Percentiles rank a stretch among this genome's conserved stretches.
Conservation (phyloP, 495 filamentous ascomycete genomes). For the Lasiosphaeris hirsuta region DNA sequence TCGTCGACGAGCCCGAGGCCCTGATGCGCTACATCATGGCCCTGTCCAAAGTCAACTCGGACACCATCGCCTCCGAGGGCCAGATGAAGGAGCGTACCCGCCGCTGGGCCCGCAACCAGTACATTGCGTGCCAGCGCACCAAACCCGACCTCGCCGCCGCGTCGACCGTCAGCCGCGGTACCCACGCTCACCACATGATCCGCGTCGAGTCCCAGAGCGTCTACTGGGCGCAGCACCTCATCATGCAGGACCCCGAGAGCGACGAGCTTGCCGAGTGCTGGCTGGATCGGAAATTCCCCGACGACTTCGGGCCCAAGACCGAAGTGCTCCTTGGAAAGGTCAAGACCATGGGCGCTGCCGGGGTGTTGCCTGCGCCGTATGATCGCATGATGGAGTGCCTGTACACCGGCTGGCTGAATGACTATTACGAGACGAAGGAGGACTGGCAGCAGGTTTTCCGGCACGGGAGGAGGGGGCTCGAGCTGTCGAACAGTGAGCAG, state of each 20-base stretch:
- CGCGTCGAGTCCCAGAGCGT: slow-evolving; percentile 25
- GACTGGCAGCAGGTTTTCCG: slow-evolving; percentile 23
- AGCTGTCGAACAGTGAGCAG: slow-evolving; percentile 24
- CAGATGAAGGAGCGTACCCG: slow-evolving; percentile 19
- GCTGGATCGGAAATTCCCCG: slow-evolving; percentile 15
- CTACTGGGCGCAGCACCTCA: slow-evolving; percentile 30
- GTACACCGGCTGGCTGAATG: slow-evolving; percentile 26
- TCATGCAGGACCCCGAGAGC: slow-evolving; percentile 19
- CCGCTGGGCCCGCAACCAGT: slow-evolving; percentile 27
- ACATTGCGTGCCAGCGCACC: slow-evolving; percentile 24
- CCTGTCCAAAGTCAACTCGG: slow-evolving; percentile 24
- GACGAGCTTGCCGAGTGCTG: slow-evolving; percentile 24
- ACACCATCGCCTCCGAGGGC: slow-evolving; percentile 19
- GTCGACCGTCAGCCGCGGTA: neutral
- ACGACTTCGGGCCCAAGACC: slow-evolving; percentile 15
- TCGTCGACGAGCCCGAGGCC: slow-evolving; percentile 22
- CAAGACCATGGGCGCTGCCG: neutral
- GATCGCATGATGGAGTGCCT: slow-evolving; percentile 23
- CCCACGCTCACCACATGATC: slow-evolving; percentile 27
- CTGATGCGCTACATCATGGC: slow-evolving; percentile 28
- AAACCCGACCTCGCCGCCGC: neutral
- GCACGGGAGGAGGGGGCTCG: slow-evolving; percentile 21
- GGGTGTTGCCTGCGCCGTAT: slow-evolving; percentile 10
- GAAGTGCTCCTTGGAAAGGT: slow-evolving; percentile 9
- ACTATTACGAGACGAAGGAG: slow-evolving; percentile 25